Base-by-base conservation (phyloP, 371 early-diverging fungal species). In the Apophysomyces ossiformis region DNA sequence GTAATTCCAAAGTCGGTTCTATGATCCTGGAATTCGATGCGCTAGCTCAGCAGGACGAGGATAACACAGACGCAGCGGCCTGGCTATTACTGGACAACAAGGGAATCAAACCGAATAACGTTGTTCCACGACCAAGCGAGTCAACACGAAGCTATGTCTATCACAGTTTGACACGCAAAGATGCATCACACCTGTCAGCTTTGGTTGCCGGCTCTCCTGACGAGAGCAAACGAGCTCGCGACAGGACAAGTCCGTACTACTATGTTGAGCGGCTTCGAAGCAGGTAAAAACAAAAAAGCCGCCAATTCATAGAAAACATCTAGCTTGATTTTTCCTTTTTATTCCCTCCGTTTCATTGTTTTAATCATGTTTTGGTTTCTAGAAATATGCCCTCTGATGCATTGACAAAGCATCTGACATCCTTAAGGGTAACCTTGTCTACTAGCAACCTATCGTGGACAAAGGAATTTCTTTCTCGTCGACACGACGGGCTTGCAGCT, bases 371-470 rank as follows among this genome's bases (percentile, higher is more conserved):
- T 26, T 54, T 68, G 13, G 13, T 64, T 43, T 64, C 46, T 65
- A 82, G 79, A 69, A 76, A 76, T 59, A 67, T 71, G 7, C 67
- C 81, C 0, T 50, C 70, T 1, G 83, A 88, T 45, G 60, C 70
- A 0, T 66, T 88, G 35, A 73, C 79, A 32, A 84, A 87, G 38
- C 81, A 83, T 57, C 68, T 90, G n/a, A 70, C 72, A 16, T 78
- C 84, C 6, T 74, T 90, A 41, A 74, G 82, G 9, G 71, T 78
- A 36, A 75, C 76, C 0, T 68, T 88, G 7, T 76, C 86, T 0
- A 83, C 84, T 2, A 85, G 79, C 12, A 81, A 81, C 38, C 56
- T 85, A 13, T 74, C 85, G 4, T 90, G 89, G 88, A 83, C 87
- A 5, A 77, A 83, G 15, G 81, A 82, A 57, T 90, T 90, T 62